Percentiles rank a stretch among this genome's conserved stretches.
phyloP scores from a whole-genome alignment of 2,329 filamentous ascomycete genomes.

The Magnaporthiopsis incrustans region DNA sequence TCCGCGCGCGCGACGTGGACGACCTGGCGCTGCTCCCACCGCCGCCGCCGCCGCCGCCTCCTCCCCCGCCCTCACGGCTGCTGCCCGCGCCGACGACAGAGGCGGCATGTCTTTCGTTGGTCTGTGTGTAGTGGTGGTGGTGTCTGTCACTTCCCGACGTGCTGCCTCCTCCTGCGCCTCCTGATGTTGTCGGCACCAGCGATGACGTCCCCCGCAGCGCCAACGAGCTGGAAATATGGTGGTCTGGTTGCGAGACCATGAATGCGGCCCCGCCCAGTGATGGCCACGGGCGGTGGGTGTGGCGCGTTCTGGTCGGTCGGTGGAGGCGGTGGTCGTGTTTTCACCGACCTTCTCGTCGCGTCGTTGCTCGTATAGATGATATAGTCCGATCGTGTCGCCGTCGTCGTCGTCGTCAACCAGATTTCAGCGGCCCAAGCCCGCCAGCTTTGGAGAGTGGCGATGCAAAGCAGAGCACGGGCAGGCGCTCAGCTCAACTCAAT shows the following conservation, averaged over 20 bases:
- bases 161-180: not conserved
- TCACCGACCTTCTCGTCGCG: not conserved
- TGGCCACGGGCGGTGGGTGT: not conserved
- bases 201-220: constrained; percentile 24
- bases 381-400: not conserved
- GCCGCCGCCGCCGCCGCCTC: not conserved
- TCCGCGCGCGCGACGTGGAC: constrained; percentile 15
- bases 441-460: not conserved
- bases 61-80: not conserved
- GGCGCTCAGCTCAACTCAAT: not conserved
- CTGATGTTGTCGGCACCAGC: constrained; percentile 12
- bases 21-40: constrained; percentile 8
- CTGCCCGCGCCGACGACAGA: not conserved
- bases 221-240: constrained; percentile 22
- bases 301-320: not conserved
- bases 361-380: not conserved
- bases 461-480: not conserved
- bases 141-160: not conserved
- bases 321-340: not conserved
- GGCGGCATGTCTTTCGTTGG: constrained; percentile 1
- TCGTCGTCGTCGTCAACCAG: not conserved
- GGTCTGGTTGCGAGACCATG: constrained; percentile 27
- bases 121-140: not conserved
- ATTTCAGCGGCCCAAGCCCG: not conserved
- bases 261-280: constrained; percentile 3